Evolutionary conservation across 2,329 filamentous ascomycete species (phyloP), one percentile per base, ranked within the genome.

Genomic region (Trichoderma brevicompactum): DNA sequence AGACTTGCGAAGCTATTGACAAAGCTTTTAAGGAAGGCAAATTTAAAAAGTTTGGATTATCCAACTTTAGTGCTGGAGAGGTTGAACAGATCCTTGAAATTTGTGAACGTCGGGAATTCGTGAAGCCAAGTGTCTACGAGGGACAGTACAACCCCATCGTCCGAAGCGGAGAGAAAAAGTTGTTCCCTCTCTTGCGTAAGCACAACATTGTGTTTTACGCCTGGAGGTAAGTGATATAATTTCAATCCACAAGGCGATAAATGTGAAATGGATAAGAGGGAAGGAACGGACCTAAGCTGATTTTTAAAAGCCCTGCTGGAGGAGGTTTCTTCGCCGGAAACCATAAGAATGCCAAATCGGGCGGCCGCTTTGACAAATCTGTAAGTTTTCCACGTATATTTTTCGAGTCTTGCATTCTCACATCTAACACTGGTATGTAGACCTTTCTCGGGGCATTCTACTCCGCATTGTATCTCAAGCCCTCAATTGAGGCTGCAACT

Each of bases 41-140:
- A 73, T 94, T 95, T 71, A 86, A 91, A 69, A 67, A 75, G 0
- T 82, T 82, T 65, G 82, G 81, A 0, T 65, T 85, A 4, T 81
- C 77, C 9, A 85, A 83, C 68, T 83, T 79, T 68, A 73, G 74
- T 0, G 77, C 77, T 1, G 74, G 74, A 2, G 79, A 84, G 66
- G 81, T 85, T 0, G 74, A 79, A 56, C 63, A 76, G 50, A 74
- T 83, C 3, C 62, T 80, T 40, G 71, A 75, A 9, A 77, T 83
- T 12, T 84, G 81, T 68, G 74, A 79, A 43, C 66, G 77, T 17
- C 72, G 77, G 4, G 76, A 76, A 1, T 82, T 72, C 32, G 74
- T 80, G 13, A 76, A 75, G 63, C 82, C 82, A 0, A 74, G 71
- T 5, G 79, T 82, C 3, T 84, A 82, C 66, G 79, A 85, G 68